A percentile compares a stretch with the other conserved stretches of the same genome.
These are phyloP conservation scores for Microbotryum lychnidis-dioicae DNA, from an alignment of 1,284 basidiomycete genomes.

Conservation along the genomic window DNA sequence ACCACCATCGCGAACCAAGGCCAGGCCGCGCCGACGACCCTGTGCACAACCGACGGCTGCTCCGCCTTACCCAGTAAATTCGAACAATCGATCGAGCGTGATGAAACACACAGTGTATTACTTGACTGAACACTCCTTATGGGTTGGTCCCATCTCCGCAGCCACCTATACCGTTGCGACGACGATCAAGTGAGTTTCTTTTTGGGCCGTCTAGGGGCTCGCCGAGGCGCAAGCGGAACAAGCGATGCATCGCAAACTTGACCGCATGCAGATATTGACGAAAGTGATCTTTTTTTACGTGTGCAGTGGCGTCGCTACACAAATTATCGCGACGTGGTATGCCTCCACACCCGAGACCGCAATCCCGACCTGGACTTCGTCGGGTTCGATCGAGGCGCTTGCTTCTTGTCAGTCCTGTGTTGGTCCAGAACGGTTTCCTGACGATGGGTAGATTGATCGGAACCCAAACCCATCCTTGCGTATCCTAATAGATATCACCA, in stretches of 20 bases:
- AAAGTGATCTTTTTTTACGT: not conserved
- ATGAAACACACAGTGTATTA: not conserved
- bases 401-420: conserved; percentile 4
- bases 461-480: too few species aligned
- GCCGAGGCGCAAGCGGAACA: too few species aligned
- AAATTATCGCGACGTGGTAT: conserved; percentile 14
- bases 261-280: conserved; percentile 6
- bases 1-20: not conserved
- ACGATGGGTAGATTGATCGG: not conserved
- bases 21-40: not conserved
- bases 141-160: not conserved
- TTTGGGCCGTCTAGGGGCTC: too few species aligned
- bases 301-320: not conserved
- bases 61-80: conserved; percentile 12
- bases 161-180: not conserved
- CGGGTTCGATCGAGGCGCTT: conserved; percentile 5
- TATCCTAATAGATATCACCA: conserved; percentile 16
- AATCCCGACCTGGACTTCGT: conserved; percentile 12
- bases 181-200: not conserved
- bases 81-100: not conserved
- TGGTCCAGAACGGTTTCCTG: not conserved
- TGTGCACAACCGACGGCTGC: conserved; percentile 24
- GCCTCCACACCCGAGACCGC: conserved; percentile 21
- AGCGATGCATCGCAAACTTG: not conserved
- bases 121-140: not conserved